Evolutionary conservation across 2,329 filamentous ascomycete species (phyloP).

Genomic region (Claviceps lovelessii): DNA sequence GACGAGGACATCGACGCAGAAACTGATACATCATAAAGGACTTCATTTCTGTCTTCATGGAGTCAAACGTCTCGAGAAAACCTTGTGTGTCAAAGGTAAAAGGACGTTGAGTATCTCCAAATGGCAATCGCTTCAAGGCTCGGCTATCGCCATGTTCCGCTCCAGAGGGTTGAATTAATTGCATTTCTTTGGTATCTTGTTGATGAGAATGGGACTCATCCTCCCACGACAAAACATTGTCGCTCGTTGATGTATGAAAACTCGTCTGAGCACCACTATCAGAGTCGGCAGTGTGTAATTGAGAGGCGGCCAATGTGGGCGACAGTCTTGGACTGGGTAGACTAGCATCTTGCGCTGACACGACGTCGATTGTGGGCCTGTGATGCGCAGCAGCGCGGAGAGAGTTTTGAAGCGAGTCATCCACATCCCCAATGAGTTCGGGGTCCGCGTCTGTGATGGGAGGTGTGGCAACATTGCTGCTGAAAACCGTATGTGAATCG

Average conservation of each 20-base stretch:
- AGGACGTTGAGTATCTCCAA: conserved; percentile 8
- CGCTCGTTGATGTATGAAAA: conserved; percentile 18
- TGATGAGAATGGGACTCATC: conserved; percentile 28
- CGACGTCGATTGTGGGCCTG: conserved; percentile 47
- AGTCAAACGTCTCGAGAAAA: conserved; percentile 81
- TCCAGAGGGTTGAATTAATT: conserved; percentile 1
- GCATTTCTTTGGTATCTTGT: conserved; percentile 12
- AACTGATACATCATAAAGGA: conserved; percentile 96
- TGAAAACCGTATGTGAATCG: conserved; percentile 46
- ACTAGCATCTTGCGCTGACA: conserved; percentile 73
- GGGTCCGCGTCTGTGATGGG: conserved; percentile 60
- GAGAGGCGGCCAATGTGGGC: conserved; percentile 66
- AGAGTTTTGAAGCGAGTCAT: conserved; percentile 34
- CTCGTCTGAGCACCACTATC: conserved; percentile 24
- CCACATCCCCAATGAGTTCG: conserved; percentile 41
- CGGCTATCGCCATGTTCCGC: conserved; percentile 10
- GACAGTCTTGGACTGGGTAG: conserved; percentile 90
- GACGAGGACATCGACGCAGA: conserved; percentile 71
- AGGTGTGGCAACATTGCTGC: conserved; percentile 54
- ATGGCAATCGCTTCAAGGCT: not conserved
- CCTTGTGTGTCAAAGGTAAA: conserved; percentile 65
- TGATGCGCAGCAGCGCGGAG: conserved; percentile 33
- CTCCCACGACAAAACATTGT: conserved; percentile 18
- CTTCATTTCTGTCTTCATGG: conserved; percentile 82
- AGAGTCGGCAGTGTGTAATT: conserved; percentile 33